A percentile compares a stretch with the other conserved stretches of the same genome.
phyloP scores from a whole-genome alignment of 2,329 filamentous ascomycete species.

The Zymoseptoria tritici region DNA sequence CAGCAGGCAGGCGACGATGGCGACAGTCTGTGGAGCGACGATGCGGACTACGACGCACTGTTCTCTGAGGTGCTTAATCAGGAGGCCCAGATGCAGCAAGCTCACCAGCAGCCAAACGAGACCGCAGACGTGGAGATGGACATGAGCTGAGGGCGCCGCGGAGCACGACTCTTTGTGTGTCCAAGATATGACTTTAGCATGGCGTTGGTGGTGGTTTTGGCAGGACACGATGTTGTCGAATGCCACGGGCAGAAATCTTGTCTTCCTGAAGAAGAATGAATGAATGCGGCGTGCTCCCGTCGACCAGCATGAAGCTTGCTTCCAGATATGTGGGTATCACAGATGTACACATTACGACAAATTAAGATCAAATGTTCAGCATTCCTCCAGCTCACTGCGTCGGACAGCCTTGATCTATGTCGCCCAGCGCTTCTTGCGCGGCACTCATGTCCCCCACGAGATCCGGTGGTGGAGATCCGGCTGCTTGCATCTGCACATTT shows the following conservation, averaged over 20 bases:
- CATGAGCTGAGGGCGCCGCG: conserved; percentile 22
- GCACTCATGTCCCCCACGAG: conserved; percentile 84
- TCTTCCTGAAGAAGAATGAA: no score
- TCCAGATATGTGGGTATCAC: conserved; percentile 20
- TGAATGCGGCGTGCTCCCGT: not conserved
- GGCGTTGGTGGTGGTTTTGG: conserved; percentile 17
- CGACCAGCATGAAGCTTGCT: not conserved
- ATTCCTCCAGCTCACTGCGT: conserved; percentile 43
- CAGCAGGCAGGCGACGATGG: conserved; percentile 22
- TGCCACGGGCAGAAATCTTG: no score
- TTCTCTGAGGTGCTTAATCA: conserved; percentile 59
- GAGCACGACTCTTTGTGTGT: not conserved
- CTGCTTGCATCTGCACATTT: conserved; percentile 84
- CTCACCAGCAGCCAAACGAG: conserved; percentile 14
- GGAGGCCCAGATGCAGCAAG: conserved; percentile 25
- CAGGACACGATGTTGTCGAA: not conserved
- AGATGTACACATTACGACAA: conserved; percentile 12
- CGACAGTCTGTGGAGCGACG: conserved; percentile 44
- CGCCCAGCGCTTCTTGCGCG: conserved; percentile 59
- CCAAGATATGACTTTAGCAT: conserved; percentile 18
- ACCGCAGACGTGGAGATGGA: conserved; percentile 31
- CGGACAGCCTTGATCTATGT: conserved; percentile 53
- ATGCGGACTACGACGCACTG: conserved; percentile 54
- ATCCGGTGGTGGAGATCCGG: conserved; percentile 82
- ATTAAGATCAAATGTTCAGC: not conserved